Evolutionary conservation across 2,329 filamentous ascomycete genomes (phyloP), one percentile per base, ranked within the genome.

Genomic region (Hypoxylon rubiginosum): DNA sequence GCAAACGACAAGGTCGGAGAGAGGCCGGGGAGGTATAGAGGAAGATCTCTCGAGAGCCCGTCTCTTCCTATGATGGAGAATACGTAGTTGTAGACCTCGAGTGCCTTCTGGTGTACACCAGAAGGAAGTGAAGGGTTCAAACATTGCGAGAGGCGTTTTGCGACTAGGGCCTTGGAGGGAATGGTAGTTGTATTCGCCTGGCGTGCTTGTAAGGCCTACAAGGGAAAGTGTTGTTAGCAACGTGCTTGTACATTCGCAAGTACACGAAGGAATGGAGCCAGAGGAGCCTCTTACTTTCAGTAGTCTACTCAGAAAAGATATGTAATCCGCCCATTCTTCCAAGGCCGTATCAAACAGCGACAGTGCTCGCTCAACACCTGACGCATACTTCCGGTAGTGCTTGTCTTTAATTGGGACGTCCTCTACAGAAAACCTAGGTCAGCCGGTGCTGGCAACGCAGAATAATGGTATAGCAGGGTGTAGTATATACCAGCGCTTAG

Each of bases 261-360:
- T 30, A 49, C 43, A 39, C 32, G 26, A 28, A 26, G 17, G 17
- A 5, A n/a, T 3, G 4, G 15, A 13, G 15, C 2, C 26, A 52
- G 15, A 15, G 7, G n/a, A n/a, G 36, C 17, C 39, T 54, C 78
- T 72, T 78, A 94, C 93, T 88, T 97, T 98, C 67, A 97, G 84
- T 52, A 99, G 85, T 67, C 93, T 90, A 77, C 92, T 97, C 60
- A 99, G 83, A 78, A 98, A 99, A 17, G 95, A 97, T 75, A 99
- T 99, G 78, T 99, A 99, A 82, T 99, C 96, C 52, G 97, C 96
- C 96, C 96, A 99, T 88, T 99, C 96, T 81, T 98, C 94, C 72
- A 97, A 85, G 30, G 93, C 90, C 15, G 93, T 94, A 77, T 99
- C 96, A 82, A 97, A 99, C 34, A 97, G 85, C 49, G 92, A 88